These are phyloP conservation scores for Boletus insuetus DNA, from an alignment of 768 basidiomycete genomes.

Conservation along the genomic window DNA sequence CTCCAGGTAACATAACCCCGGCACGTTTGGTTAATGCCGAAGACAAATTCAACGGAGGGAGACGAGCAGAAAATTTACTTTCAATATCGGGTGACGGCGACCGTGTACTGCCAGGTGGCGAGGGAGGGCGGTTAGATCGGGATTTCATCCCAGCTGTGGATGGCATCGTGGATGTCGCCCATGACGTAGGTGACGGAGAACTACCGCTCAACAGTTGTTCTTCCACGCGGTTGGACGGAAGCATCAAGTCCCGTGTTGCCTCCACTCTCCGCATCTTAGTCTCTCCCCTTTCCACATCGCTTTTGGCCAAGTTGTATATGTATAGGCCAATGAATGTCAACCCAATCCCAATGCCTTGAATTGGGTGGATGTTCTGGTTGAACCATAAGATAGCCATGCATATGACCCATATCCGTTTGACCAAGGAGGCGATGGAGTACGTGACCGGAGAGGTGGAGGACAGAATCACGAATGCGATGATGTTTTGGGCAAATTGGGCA, in stretches of 20 bases:
- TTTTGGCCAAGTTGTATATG: constrained; percentile 95
- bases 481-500: constrained; percentile 95
- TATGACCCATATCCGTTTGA: constrained; percentile 98
- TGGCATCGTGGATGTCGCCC: constrained; percentile 6
- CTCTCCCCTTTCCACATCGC: constrained; percentile 91
- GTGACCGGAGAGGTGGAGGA: constrained; percentile 97
- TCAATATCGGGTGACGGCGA: constrained; percentile 6
- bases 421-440: constrained; percentile 95
- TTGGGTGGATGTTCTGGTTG: constrained; percentile 74
- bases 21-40: constrained; percentile 24
- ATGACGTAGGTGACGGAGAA: constrained; percentile 24
- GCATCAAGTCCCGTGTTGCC: constrained; percentile 61
- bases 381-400: constrained; percentile 98
- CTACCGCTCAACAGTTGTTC: constrained; percentile 45
- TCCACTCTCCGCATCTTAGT: constrained; percentile 79
- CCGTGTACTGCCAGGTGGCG: constrained; percentile 1
- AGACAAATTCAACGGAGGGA: constrained; percentile 19
- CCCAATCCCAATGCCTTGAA: constrained; percentile 88
- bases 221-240: constrained; percentile 69
- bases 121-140: constrained; percentile 10
- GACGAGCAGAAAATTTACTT: constrained; percentile 13
- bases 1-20: constrained; percentile 29
- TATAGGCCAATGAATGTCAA: constrained; percentile 89
- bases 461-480: constrained; percentile 95
- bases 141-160: constrained; percentile 28